Conservation (phyloP, 2,329 filamentous ascomycete species). For the Aspergillus sclerotialis region DNA sequence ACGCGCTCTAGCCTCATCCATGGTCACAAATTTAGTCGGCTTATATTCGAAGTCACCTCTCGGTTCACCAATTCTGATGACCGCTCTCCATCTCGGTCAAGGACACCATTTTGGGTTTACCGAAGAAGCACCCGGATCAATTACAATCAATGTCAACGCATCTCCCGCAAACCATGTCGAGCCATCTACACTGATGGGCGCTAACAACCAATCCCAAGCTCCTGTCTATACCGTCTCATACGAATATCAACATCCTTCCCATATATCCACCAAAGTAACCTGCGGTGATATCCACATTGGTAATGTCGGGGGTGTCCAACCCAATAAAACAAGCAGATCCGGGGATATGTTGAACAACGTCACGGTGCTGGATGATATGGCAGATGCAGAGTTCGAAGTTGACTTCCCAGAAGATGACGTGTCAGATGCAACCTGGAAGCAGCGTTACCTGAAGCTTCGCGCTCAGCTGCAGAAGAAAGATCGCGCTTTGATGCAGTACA, state of each 20-base stretch:
- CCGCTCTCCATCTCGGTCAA: conserved; percentile 30
- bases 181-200: conserved; percentile 2
- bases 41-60: conserved; percentile 21
- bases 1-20: conserved; percentile 20
- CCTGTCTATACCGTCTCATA: conserved; percentile 17
- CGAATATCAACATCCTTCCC: conserved; percentile 18
- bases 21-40: conserved; percentile 23
- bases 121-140: conserved; percentile 1
- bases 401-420: conserved; percentile 15
- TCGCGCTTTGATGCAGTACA: conserved; percentile 30
- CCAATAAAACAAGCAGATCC: conserved; percentile 8
- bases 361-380: conserved; percentile 13
- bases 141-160: conserved; percentile 20
- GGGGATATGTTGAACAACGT: conserved; percentile 11
- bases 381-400: conserved; percentile 22
- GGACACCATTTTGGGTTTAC: conserved; percentile 11
- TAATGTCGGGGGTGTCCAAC: conserved; percentile 1
- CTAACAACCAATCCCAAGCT: conserved; percentile 3
- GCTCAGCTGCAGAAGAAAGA: conserved; percentile 34
- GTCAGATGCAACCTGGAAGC: conserved; percentile 31
- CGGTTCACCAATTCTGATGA: conserved; percentile 16
- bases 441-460: conserved; percentile 31
- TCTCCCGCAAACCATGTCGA: conserved; percentile 2
- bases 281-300: conserved; percentile 13
- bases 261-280: conserved; percentile 20